phyloP scores from a whole-genome alignment of 75 land plant genomes.

The Azolla pinnata region DNA sequence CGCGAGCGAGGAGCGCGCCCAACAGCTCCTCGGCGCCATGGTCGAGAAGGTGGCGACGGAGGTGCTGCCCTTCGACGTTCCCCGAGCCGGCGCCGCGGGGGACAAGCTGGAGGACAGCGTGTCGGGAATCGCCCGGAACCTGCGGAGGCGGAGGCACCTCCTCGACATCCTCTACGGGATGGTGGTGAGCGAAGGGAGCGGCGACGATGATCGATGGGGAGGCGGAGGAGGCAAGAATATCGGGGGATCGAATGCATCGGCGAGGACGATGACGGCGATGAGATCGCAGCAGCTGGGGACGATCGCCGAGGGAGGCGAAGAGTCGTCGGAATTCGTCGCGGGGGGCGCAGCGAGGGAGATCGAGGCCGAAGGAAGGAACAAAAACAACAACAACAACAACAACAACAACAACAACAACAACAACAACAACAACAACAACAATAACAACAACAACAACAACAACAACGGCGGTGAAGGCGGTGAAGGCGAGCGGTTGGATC shows the following conservation, averaged over 20 bases:
- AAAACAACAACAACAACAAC: no score
- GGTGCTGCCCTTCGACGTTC: neutral
- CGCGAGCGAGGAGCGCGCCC: conserved; percentile 12
- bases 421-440: no score
- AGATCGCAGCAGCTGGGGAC: no score
- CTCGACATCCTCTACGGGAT: conserved; percentile 33
- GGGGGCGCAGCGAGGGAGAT: neutral
- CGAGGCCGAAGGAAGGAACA: no score
- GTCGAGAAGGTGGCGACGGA: conserved; percentile 15
- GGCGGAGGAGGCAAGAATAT: no score
- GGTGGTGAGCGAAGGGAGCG: conserved; percentile 15
- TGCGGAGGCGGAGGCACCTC: conserved; percentile 20
- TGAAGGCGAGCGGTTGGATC: neutral
- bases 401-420: no score
- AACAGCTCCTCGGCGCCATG: conserved; percentile 19
- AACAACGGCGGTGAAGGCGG: no score
- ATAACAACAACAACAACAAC: no score
- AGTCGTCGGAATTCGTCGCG: no score
- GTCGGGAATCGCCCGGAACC: neutral
- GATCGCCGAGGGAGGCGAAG: conserved; percentile 1
- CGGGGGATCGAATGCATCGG: no score
- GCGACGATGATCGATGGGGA: no score
- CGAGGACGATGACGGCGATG: no score
- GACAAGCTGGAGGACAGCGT: neutral
- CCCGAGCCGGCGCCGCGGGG: neutral